Base-by-base conservation (phyloP, 192 early-diverging fungal genomes). In the Obelidium mucronatum region DNA sequence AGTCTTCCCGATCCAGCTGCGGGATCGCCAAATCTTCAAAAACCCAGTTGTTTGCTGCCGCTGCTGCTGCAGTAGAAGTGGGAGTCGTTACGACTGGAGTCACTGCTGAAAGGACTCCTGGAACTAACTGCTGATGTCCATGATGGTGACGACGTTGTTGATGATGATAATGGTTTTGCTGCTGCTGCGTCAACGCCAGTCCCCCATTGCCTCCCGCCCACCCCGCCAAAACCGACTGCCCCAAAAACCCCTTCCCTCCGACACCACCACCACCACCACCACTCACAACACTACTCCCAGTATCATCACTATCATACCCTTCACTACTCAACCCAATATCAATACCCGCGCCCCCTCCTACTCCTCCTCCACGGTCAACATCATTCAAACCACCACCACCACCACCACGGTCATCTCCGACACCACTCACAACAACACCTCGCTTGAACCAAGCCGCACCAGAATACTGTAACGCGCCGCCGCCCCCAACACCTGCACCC, bases 1-100 rank as follows among this genome's bases (percentile, higher is more conserved):
- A 79, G 61, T 52, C 83, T 33, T 81, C 65, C 19, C 58, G 59
- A 33, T 86, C 67, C 78, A 79, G 87, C 34, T 48, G 30, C 28
- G 77, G 77, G 60, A 83, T 56, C 8, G 77, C 53, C 17, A 86
- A 8, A 4, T 26, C 63, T 26, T 65, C 63, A 31, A 65, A 65
- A 72, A 48, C 86, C 81, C 69, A 76, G 17, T 36, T 36, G 1
- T 19, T 35, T 22, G 13, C 31, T 31, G 13, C 24, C 76, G 58
- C 33, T 13, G 58, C 24, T 11, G 24, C 58, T 13, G n/a, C 51
- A n/a, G 13, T n/a, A n/a, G n/a, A n/a, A n/a, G n/a, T n/a, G n/a
- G n/a, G n/a, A n/a, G n/a, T n/a, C n/a, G n/a, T n/a, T n/a, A n/a
- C n/a, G n/a, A n/a, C n/a, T n/a, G n/a, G n/a, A n/a, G n/a, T n/a